Percentiles rank a stretch among this genome's conserved stretches.
Evolutionary conservation across 371 early-diverging fungal species (phyloP).

Genomic region (Apophysomyces variabilis): DNA sequence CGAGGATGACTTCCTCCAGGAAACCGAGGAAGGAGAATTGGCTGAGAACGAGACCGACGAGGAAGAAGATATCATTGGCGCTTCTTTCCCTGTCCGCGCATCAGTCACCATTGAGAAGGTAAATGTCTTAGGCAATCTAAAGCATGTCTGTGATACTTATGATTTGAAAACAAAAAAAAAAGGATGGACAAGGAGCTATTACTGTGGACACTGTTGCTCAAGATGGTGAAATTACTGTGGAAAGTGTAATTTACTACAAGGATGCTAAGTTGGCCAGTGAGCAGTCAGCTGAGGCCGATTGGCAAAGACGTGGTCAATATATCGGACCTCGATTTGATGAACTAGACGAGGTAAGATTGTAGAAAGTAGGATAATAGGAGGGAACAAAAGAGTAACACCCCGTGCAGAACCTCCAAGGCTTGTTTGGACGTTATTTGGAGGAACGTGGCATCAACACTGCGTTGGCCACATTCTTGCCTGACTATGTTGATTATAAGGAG

Average conservation of each 20-base stretch:
- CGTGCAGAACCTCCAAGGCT: slow-evolving; percentile 69
- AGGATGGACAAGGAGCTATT: slow-evolving; percentile 74
- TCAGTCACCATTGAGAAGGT: slow-evolving; percentile 82
- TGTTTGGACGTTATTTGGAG: slow-evolving; percentile 83
- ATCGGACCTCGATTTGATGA: slow-evolving; percentile 92
- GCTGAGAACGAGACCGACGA: slow-evolving; percentile 42
- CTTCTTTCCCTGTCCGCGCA: slow-evolving; percentile 78
- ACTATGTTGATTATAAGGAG: slow-evolving; percentile 93
- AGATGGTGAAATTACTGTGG: slow-evolving; percentile 87
- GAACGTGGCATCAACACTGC: slow-evolving; percentile 87
- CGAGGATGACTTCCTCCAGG: slow-evolving; percentile 50
- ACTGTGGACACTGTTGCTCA: slow-evolving; percentile 80
- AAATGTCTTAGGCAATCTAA: neutral
- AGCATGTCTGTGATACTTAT: too few relatives aligned
- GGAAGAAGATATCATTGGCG: slow-evolving; percentile 60
- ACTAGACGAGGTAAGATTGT: slow-evolving; percentile 72
- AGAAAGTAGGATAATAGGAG: neutral
- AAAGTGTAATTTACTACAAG: slow-evolving; percentile 76
- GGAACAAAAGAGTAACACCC: neutral
- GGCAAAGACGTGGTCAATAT: slow-evolving; percentile 88
- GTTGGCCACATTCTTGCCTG: slow-evolving; percentile 84
- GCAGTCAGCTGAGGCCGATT: slow-evolving; percentile 87
- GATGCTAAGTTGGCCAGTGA: slow-evolving; percentile 70
- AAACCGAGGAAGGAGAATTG: slow-evolving; percentile 48
- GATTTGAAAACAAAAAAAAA: neutral